Evolutionary conservation across 2,329 filamentous ascomycete species (phyloP), one percentile per base, ranked within the genome.

Genomic region (Colletotrichum costaricense): DNA sequence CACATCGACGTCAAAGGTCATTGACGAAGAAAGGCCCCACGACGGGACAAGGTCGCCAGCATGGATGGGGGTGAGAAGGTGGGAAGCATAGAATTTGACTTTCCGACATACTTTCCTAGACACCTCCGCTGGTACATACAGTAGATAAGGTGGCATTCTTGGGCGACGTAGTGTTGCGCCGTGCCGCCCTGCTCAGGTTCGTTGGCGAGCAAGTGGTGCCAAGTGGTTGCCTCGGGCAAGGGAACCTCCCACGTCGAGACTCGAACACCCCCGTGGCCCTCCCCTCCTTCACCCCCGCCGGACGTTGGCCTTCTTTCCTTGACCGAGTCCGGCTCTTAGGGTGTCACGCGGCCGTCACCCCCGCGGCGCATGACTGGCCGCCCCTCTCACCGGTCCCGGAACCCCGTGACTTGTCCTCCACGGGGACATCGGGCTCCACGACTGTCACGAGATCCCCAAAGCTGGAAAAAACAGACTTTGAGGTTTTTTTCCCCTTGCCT

Each of bases 291-390:
- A 16, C 30, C 33, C 54, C 42, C 46, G 54, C 46, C 28, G 30
- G 60, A 22, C 26, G 3, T 52, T 52, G 42, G 11, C 60, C 52
- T 54, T 54, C 33, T 60, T 69, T 55, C 67, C 59, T 35, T 69
- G 66, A 69, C 70, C 70, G 70, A 70, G 60, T 60, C 70, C 70
- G 70, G 67, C 35, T 65, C 67, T 69, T 69, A 46, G 63, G 42
- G 54, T 70, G 70, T 73, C 70, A 73, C 67, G 70, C 67, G 70
- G 70, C 67, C 67, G 60, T 49, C 35, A 49, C 42, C 55, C 59
- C 60, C 60, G 49, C 70, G 70, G 66, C 67, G 70, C 70, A 73
- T 73, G 70, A 73, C 67, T 73, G 67, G 67, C 70, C 60, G 63
- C 56, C 28, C 67, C 59, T 70, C 49, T 73, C 70, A 73, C 70